A percentile compares a stretch with the other conserved stretches of the same genome.
Evolutionary conservation across 176 grass and related monocot genomes (phyloP).

Genomic region (Carex myosuroides): DNA sequence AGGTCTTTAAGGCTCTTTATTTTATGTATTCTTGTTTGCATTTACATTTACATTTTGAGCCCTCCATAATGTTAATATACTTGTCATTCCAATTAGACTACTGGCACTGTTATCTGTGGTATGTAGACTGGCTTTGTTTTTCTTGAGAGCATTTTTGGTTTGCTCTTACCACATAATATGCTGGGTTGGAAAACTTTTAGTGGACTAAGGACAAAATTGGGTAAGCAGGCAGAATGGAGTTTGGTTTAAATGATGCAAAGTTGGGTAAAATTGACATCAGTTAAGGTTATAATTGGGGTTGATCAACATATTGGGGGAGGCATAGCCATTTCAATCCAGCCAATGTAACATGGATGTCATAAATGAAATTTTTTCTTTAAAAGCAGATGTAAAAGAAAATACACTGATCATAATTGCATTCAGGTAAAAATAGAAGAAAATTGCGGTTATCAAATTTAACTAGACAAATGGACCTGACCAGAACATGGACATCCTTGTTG

Average conservation of each 20-base stretch:
- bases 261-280: background rate
- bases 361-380: background rate
- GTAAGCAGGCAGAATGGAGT: background rate
- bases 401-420: background rate
- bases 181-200: background rate
- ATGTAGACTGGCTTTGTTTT: background rate
- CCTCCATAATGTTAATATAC: background rate
- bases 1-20: conserved; percentile 30
- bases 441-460: background rate
- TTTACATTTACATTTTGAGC: conserved; percentile 20
- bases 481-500: background rate
- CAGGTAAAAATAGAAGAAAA: conserved; percentile 1
- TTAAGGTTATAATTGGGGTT: background rate
- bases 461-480: background rate
- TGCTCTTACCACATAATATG: background rate
- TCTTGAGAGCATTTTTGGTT: background rate
- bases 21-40: background rate
- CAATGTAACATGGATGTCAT: background rate
- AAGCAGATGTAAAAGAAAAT: background rate
- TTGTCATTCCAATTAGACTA: background rate
- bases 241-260: background rate
- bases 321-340: background rate
- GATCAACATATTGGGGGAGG: background rate
- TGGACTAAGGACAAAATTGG: background rate
- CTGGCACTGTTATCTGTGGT: background rate